These are phyloP conservation scores for Plasmodium cynomolgi DNA, from an alignment of 169 alveolate species.

Conservation along the genomic window DNA sequence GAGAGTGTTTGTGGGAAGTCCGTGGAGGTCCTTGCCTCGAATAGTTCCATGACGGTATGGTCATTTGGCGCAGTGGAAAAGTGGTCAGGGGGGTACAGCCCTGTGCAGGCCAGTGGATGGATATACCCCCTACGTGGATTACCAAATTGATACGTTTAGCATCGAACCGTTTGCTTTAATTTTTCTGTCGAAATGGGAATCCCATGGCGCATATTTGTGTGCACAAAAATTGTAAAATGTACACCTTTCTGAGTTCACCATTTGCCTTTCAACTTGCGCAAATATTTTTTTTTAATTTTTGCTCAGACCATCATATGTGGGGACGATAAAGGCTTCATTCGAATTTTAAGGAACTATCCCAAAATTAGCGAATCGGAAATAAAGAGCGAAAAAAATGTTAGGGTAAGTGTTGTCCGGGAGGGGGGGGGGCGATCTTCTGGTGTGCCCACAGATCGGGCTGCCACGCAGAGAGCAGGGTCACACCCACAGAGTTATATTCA, in stretches of 20 bases:
- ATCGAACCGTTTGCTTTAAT: neutral
- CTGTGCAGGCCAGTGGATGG: neutral
- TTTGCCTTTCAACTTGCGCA: neutral
- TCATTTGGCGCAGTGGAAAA: neutral
- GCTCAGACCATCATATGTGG: constrained; percentile 67
- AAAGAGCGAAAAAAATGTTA: neutral
- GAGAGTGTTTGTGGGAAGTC: constrained; percentile 70
- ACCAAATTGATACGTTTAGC: neutral
- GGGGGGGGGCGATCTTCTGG: neutral
- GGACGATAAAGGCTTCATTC: constrained; percentile 51
- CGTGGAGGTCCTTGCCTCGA: constrained; percentile 70
- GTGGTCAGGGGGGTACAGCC: neutral
- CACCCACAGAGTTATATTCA: neutral
- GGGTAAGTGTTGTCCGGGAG: neutral
- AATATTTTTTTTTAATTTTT: neutral
- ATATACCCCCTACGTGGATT: neutral
- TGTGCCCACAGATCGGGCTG: neutral
- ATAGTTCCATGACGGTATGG: constrained; percentile 55
- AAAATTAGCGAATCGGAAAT: constrained; percentile 54
- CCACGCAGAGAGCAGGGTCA: neutral
- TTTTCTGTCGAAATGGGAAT: neutral
- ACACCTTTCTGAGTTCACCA: neutral
- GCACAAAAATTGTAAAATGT: neutral
- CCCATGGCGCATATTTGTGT: neutral
- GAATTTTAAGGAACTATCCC: constrained; percentile 70